Conservation (phyloP, 2,329 filamentous ascomycete species). For the Penicillium sp. region DNA sequence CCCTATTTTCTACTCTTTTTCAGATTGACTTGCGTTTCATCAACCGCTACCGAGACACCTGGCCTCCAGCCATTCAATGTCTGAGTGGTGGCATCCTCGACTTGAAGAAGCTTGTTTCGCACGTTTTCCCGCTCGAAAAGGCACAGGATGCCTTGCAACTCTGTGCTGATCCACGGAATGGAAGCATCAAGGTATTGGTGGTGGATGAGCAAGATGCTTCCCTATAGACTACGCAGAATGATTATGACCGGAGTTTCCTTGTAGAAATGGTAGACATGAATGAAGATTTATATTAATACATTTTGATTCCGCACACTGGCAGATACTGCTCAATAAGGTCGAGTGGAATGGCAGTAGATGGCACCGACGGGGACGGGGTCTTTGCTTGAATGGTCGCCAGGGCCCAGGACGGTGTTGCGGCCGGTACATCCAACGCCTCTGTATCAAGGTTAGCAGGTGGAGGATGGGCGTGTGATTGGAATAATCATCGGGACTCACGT, state of each 20-base stretch:
- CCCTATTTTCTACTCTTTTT: too few species aligned
- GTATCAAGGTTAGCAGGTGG: not conserved
- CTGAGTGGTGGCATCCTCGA: slow-evolving; percentile 64
- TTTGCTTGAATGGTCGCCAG: slow-evolving; percentile 25
- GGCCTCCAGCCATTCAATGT: slow-evolving; percentile 67
- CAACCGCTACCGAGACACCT: slow-evolving; percentile 71
- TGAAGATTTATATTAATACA: not conserved
- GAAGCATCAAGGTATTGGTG: slow-evolving; percentile 65
- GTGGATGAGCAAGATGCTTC: slow-evolving; percentile 53
- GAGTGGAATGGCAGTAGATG: slow-evolving; percentile 26
- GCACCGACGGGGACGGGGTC: slow-evolving; percentile 28
- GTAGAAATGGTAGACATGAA: slow-evolving; percentile 1
- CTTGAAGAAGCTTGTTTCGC: slow-evolving; percentile 65
- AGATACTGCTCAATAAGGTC: slow-evolving; percentile 7
- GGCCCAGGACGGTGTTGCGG: slow-evolving; percentile 25
- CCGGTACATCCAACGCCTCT: slow-evolving; percentile 28
- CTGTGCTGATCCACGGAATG: slow-evolving; percentile 56
- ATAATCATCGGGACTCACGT: slow-evolving; percentile 18
- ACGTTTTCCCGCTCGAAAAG: slow-evolving; percentile 65
- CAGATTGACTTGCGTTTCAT: slow-evolving; percentile 73
- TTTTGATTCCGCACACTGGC: not conserved
- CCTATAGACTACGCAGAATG: slow-evolving; percentile 10
- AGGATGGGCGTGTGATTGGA: not conserved
- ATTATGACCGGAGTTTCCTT: not conserved
- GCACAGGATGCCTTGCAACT: slow-evolving; percentile 63